Evolutionary conservation across 23 red algal genomes (phyloP), one percentile per base, ranked within the genome.

Genomic region (Agarophyton chilense): DNA sequence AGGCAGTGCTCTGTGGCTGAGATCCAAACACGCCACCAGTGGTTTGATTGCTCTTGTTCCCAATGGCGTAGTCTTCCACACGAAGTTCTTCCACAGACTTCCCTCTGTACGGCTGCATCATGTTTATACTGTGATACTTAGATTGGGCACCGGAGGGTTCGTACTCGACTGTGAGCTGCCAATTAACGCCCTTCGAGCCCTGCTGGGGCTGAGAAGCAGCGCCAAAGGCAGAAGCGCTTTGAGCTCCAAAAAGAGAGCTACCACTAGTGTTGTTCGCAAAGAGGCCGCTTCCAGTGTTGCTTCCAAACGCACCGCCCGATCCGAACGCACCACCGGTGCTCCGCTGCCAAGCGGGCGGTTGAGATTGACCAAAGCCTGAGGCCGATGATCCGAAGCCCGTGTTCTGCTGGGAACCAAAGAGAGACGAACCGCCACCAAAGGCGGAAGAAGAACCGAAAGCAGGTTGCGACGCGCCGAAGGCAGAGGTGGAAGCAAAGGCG

Each of bases 21-120:
- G 88, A 82, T 42, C 76, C 75, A 78, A 90, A 90, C 14, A 66
- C 44, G 8, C 50, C 72, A 35, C 64, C 63, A 32, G 81, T 41
- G n/a, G 92, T 26, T 61, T 78, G 46, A 16, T 29, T 29, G 9
- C 67, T 35, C 54, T 88, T 94, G 47, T 87, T 94, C 60, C 92
- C 92, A 14, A 74, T 50, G 13, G 58, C 75, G n/a, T 94, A 94
- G 45, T 94, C 92, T 57, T 94, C 92, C 13, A 80, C 60, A 14
- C 92, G 50, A 26, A 94, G 62, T 61, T 94, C 92, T 72, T 94
- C 92, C 9, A 94, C 24, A 21, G 66, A 79, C 38, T 75, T 78
- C 4, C 65, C 92, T 42, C 87, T 72, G 34, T 77, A 94, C 4
- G 35, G 70, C 10, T 80, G 83, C 92, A 94, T 94, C 87, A 88